Base-by-base conservation (phyloP, 1,284 basidiomycete genomes). In the Laetiporus sulphureus region DNA sequence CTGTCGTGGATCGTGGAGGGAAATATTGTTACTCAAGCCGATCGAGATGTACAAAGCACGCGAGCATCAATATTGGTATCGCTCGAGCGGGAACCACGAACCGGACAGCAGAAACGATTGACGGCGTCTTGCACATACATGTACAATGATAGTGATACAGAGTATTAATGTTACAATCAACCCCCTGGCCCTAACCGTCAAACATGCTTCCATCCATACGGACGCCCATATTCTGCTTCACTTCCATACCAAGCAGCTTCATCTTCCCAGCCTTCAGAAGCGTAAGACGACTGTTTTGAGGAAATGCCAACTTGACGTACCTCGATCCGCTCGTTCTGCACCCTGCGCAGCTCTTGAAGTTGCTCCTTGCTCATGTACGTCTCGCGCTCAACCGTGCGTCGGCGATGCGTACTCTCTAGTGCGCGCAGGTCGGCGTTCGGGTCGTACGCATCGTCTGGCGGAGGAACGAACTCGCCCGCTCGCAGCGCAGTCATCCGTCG, bases 281-380 rank as follows among this genome's bases (percentile, higher is more conserved):
- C 36, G 35, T 38, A 13, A 42, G 41, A 20, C 13, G 25, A 27
- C 13, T 27, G 25, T 27, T 27, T 19, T n/a, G 24, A 7, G 12
- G 19, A 16, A 38, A n/a, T 12, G 21, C 15, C 45, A 38, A 39
- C 15, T 30, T 15, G 16, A 52, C 46, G 55, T 58, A 87, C 81
- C 72, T 91, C 81, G 15, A 79, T 67, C 24, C 90, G 75, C 58
- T 93, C 89, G 48, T 81, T 74, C 60, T 93, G 89, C 1, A 94
- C 81, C 48, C 71, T 75, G 16, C 90, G 69, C 36, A 95, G 64
- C 48, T 91, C 89, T 65, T 79, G 67, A 21, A 94, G 66, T 57
- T 91, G 83, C 35, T 89, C 83, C 51, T 76, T 77, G 50, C 68
- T 83, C 55, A 92, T 72, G 53, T 83, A 87, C 22, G 77, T 80